These are phyloP conservation scores for Xylaria multiplex DNA, from an alignment of 2,329 filamentous ascomycete genomes.

Conservation along the genomic window DNA sequence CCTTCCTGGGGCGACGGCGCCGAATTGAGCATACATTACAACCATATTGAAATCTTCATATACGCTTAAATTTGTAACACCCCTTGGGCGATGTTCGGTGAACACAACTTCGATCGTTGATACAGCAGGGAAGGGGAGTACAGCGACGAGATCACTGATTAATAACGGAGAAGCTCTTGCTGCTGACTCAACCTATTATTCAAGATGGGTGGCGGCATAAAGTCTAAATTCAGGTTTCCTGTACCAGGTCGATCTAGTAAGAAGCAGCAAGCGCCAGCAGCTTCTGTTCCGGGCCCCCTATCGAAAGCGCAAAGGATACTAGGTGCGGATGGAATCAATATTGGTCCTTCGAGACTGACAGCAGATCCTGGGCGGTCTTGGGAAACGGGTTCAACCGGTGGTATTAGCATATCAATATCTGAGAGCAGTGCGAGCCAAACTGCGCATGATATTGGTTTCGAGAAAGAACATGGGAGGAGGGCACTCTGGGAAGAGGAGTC, in stretches of 20 bases:
- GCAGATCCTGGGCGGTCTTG: conserved; percentile 48
- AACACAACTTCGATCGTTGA: conserved; percentile 8
- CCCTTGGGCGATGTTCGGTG: conserved; percentile 20
- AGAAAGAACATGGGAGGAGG: conserved; percentile 44
- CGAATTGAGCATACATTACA: conserved; percentile 9
- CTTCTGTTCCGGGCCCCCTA: conserved; percentile 51
- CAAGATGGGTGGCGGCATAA: conserved; percentile 51
- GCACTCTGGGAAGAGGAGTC: conserved; percentile 60
- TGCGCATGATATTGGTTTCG: conserved; percentile 45
- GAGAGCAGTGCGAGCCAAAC: conserved; percentile 54
- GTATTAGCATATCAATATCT: conserved; percentile 57
- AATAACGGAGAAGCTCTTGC: conserved; percentile 16
- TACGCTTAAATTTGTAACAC: conserved; percentile 12
- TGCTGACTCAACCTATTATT: conserved; percentile 15
- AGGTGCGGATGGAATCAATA: conserved; percentile 57
- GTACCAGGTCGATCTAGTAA: conserved; percentile 60
- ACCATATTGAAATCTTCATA: conserved; percentile 13
- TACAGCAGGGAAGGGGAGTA: conserved; percentile 14
- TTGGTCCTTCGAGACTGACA: conserved; percentile 48
- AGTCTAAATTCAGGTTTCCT: conserved; percentile 60
- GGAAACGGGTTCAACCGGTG: conserved; percentile 57
- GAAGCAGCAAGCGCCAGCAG: conserved; percentile 48
- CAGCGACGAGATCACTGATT: conserved; percentile 9
- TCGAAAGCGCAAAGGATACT: conserved; percentile 64
- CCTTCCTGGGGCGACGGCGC: conserved; percentile 4